Evolutionary conservation across 495 filamentous ascomycete species (phyloP).

Genomic region (Aspergillus ostianus): DNA sequence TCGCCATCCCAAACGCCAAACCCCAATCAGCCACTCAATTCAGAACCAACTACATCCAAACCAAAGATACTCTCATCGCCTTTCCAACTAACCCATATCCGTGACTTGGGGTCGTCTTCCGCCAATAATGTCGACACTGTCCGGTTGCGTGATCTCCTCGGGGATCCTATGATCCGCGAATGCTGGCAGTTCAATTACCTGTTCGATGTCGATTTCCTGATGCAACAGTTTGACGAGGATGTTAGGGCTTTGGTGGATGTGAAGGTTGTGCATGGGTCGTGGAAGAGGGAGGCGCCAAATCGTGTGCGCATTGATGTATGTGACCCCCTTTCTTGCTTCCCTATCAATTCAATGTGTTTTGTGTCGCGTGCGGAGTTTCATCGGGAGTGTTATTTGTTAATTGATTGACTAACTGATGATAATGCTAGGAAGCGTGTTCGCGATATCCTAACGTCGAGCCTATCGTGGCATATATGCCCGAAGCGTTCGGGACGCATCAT

Average conservation of each 20-base stretch:
- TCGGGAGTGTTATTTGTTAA: no score
- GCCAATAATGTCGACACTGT: slow-evolving; percentile 66
- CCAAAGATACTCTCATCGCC: slow-evolving; percentile 55
- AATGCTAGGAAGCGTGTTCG: slow-evolving; percentile 51
- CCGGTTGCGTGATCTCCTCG: slow-evolving; percentile 67
- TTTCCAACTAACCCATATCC: slow-evolving; percentile 70
- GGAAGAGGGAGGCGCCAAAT: slow-evolving; percentile 70
- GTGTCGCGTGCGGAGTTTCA: background rate
- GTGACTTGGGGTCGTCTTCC: slow-evolving; percentile 54
- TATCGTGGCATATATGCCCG: slow-evolving; percentile 77
- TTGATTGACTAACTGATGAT: slow-evolving; percentile 1
- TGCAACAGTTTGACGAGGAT: slow-evolving; percentile 70
- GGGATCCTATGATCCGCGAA: slow-evolving; percentile 77
- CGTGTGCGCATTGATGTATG: slow-evolving; percentile 61
- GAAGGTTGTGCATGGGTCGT: slow-evolving; percentile 83
- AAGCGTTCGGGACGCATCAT: slow-evolving; percentile 86
- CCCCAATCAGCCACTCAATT: background rate
- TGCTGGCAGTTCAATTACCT: slow-evolving; percentile 92
- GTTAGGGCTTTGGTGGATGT: slow-evolving; percentile 62
- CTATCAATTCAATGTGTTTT: background rate
- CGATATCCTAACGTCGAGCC: slow-evolving; percentile 67
- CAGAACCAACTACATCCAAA: background rate
- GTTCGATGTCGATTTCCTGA: slow-evolving; percentile 75
- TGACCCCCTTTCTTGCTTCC: slow-evolving; percentile 7
- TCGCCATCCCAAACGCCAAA: background rate